phyloP scores from a whole-genome alignment of 2,329 filamentous ascomycete species.

The Fusarium duplospermum region DNA sequence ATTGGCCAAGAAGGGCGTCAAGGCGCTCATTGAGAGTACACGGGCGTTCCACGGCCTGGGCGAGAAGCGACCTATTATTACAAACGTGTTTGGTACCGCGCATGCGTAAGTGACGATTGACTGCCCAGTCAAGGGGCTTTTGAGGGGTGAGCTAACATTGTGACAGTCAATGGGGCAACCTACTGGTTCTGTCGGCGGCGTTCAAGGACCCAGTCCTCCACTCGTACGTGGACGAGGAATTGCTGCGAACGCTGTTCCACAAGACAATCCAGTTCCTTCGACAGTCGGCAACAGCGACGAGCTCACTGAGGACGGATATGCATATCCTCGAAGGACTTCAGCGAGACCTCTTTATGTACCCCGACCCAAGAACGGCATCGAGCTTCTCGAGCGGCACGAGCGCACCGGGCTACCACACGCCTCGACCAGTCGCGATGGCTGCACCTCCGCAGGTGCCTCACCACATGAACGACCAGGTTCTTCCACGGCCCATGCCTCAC shows the following conservation, averaged over 20 bases:
- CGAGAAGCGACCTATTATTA: conserved; percentile 80
- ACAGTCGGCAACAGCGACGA: conserved; percentile 77
- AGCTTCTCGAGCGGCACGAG: conserved; percentile 58
- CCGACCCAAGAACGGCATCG: conserved; percentile 48
- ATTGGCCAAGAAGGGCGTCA: conserved; percentile 72
- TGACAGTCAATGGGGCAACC: conserved; percentile 92
- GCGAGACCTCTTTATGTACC: conserved; percentile 55
- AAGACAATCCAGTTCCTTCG: conserved; percentile 83
- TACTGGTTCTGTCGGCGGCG: conserved; percentile 88
- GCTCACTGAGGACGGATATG: conserved; percentile 79
- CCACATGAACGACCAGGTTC: conserved; percentile 36
- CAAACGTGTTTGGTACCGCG: conserved; percentile 95
- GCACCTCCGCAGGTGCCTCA: conserved; percentile 41
- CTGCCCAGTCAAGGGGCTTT: not conserved
- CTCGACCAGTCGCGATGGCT: conserved; percentile 39
- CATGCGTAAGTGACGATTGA: conserved; percentile 80
- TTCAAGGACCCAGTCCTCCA: conserved; percentile 74
- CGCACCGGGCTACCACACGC: conserved; percentile 41
- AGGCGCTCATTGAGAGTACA: conserved; percentile 86
- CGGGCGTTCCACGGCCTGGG: conserved; percentile 78
- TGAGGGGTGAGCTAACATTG: conserved; percentile 22
- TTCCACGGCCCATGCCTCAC: conserved; percentile 41
- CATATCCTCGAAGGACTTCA: conserved; percentile 74
- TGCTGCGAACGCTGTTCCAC: conserved; percentile 70
- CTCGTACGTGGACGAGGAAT: conserved; percentile 65